Base-by-base conservation (phyloP, 2,329 filamentous ascomycete genomes). In the Tolypocladium capitatum region DNA sequence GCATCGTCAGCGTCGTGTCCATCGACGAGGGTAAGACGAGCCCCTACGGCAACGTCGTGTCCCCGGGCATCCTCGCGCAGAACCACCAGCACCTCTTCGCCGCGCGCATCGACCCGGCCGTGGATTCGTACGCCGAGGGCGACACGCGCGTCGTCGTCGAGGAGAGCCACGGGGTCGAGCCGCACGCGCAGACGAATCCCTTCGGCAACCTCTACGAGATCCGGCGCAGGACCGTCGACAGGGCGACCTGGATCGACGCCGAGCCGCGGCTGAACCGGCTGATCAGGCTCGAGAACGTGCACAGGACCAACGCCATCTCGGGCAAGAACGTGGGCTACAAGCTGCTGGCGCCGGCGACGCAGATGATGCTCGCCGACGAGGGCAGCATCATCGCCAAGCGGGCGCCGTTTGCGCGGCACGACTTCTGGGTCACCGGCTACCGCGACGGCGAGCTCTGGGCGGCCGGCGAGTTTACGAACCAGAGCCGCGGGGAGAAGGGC, bases 41-140 rank as follows among this genome's bases (percentile, higher is more conserved):
- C 57, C 61, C 60, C 7, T 83, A 73, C 58, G 80, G 80, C 20
- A 84, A 76, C 47, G 68, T 83, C 1, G 81, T 87, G 2, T 70
- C 72, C 0, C 75, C 78, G 0, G 82, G 82, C 0, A 76, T 81
- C 0, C 64, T 86, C 2, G 83, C 82, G 0, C 79, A 80, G 51
- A 80, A 84, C 60, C 82, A 86, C 53, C 83, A 86, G 59, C 83
- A 86, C 63, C 71, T 86, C 40, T 85, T 86, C 58, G 74, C 70
- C 24, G 63, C 80, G 38, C 72, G 82, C 1, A 75, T 86, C 44
- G 81, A 86, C 54, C 80, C 81, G 0, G 76, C 76, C 9, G 71
- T 84, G 35, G 80, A 83, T 52, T 60, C 53, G 27, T 67, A 55
- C 50, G 51, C 52, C 65, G 71, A 21, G 54, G 73, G 56, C 56